Conservation (phyloP, 2,329 filamentous ascomycete genomes). For the Ampelomyces quisqualis region DNA sequence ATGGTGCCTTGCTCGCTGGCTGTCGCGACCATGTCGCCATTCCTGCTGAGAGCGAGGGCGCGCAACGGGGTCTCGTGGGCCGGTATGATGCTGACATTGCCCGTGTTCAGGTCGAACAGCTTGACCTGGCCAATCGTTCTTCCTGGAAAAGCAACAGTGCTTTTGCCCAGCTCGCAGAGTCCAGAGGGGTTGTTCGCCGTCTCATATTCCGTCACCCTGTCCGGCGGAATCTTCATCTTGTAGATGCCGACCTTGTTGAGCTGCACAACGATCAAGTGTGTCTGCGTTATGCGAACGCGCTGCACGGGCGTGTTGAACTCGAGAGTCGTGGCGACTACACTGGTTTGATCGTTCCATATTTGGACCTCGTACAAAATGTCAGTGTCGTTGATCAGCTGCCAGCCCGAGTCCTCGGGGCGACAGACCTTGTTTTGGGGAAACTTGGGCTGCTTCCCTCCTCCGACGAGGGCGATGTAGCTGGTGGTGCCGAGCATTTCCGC, state of each 20-base stretch:
- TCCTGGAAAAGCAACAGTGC: slow-evolving; percentile 81
- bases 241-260: slow-evolving; percentile 82
- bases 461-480: slow-evolving; percentile 86
- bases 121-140: slow-evolving; percentile 85
- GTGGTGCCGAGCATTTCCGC: slow-evolving; percentile 85
- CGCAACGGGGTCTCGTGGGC: slow-evolving; percentile 79
- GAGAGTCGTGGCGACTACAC: slow-evolving; percentile 72
- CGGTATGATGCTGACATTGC: slow-evolving; percentile 89
- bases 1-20: slow-evolving; percentile 92
- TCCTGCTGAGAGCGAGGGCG: slow-evolving; percentile 75
- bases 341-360: slow-evolving; percentile 87
- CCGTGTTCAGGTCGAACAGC: slow-evolving; percentile 73
- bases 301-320: slow-evolving; percentile 79
- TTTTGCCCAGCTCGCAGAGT: slow-evolving; percentile 73
- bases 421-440: slow-evolving; percentile 80
- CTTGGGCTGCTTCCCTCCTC: slow-evolving; percentile 81
- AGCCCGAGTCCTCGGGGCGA: slow-evolving; percentile 25
- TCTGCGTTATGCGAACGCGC: slow-evolving; percentile 73
- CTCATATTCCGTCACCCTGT: slow-evolving; percentile 73
- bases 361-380: slow-evolving; percentile 59
- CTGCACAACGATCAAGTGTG: slow-evolving; percentile 76
- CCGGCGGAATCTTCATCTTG: slow-evolving; percentile 70
- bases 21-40: slow-evolving; percentile 81
- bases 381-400: slow-evolving; percentile 28
- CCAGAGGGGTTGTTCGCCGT: slow-evolving; percentile 83